These are phyloP conservation scores for Excoecaria cochinchinensis DNA, from an alignment of 345 rosid genomes.

Conservation along the genomic window DNA sequence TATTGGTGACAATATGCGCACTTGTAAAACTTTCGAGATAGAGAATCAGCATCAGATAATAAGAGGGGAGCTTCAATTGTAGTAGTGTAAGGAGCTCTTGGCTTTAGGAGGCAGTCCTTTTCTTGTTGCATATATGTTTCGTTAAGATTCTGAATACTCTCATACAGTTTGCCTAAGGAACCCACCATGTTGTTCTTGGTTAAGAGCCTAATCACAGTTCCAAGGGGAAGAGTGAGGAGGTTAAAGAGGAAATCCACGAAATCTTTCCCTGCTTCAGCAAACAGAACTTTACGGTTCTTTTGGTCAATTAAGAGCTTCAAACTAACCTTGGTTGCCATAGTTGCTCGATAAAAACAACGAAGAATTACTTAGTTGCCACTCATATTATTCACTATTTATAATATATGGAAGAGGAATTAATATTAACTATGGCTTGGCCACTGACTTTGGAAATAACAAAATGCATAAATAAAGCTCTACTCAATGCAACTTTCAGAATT, in stretches of 20 bases:
- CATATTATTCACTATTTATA: too few species aligned
- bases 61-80: not conserved
- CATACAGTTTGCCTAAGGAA: not conserved
- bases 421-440: too few species aligned
- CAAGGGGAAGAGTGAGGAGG: too few species aligned
- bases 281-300: not conserved
- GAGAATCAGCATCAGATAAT: not conserved
- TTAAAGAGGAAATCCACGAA: not conserved
- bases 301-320: slow-evolving; percentile 13
- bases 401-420: too few species aligned
- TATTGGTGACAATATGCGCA: not conserved
- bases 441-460: too few species aligned
- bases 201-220: not conserved
- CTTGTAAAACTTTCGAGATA: not conserved
- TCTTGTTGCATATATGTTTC: not conserved
- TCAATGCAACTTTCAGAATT: too few species aligned
- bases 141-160: not conserved
- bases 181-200: not conserved
- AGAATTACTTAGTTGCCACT: too few species aligned
- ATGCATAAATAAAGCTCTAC: too few species aligned
- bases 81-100: not conserved
- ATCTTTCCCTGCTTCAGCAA: not conserved
- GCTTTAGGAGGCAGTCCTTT: not conserved
- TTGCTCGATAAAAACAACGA: too few species aligned
- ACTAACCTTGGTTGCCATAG: not conserved